phyloP scores from a whole-genome alignment of 108 stramenopile species.

The Craspedostauros australis region DNA sequence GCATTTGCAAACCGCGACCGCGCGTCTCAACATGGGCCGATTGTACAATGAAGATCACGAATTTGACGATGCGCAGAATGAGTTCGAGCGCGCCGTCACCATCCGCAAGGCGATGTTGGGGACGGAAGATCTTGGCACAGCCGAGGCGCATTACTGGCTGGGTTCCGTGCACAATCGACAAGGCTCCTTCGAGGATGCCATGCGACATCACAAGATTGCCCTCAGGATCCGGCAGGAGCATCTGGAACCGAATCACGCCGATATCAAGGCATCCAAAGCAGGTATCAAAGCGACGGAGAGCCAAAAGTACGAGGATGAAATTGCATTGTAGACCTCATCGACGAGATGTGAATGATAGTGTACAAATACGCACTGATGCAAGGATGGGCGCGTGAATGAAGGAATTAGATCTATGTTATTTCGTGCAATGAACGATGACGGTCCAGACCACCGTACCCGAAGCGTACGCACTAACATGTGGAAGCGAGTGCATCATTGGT shows the following conservation, averaged over 20 bases:
- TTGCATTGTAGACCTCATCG: constrained; percentile 8
- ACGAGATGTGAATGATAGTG: too few relatives aligned
- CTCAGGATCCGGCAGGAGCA: constrained; percentile 10
- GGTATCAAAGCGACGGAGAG: not conserved
- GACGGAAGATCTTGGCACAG: constrained; percentile 7
- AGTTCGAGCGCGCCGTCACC: constrained; percentile 19
- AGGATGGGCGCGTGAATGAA: not conserved
- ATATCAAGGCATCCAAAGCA: constrained; percentile 5
- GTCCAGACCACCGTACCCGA: not conserved
- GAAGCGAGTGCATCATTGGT: too few relatives aligned
- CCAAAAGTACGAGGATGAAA: constrained; percentile 8
- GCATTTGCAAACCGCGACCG: constrained; percentile 8
- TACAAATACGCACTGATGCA: too few relatives aligned
- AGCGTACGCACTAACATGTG: too few relatives aligned
- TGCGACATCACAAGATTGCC: constrained; percentile 13
- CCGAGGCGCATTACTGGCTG: constrained; percentile 14
- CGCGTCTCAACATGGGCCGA: constrained; percentile 8
- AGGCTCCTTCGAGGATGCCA: constrained; percentile 13
- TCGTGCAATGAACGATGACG: not conserved
- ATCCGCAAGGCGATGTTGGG: constrained; percentile 10
- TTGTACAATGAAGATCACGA: constrained; percentile 4
- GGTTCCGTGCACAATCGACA: constrained; percentile 16
- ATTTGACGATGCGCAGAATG: constrained; percentile 17
- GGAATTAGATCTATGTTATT: not conserved
- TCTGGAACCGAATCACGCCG: constrained; percentile 17